Conservation (phyloP, 768 basidiomycete species). For the Chalciporus piperatus region DNA sequence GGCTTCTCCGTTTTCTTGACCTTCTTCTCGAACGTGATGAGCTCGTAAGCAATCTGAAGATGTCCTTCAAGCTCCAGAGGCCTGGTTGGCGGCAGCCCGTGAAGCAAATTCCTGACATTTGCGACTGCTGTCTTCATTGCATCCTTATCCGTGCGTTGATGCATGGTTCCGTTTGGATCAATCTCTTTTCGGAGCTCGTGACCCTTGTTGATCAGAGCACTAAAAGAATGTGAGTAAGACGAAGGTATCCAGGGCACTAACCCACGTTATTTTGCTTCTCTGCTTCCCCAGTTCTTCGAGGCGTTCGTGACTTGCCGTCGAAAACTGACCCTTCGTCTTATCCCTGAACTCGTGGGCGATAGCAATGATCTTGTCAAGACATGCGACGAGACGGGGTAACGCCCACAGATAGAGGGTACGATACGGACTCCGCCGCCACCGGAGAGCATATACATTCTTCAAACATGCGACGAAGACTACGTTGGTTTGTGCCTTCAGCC, state of each 20-base stretch:
- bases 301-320: slow-evolving; percentile 28
- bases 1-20: slow-evolving; percentile 16
- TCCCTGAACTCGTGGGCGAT: slow-evolving; percentile 30
- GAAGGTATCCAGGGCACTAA: too few relatives aligned
- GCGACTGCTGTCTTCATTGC: slow-evolving; percentile 28
- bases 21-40: slow-evolving; percentile 29
- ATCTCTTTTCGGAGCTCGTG: slow-evolving; percentile 30
- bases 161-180: slow-evolving; percentile 30
- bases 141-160: slow-evolving; percentile 26
- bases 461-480: slow-evolving; percentile 29
- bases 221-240: too few relatives aligned
- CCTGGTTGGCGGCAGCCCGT: slow-evolving; percentile 19
- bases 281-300: slow-evolving; percentile 34
- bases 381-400: slow-evolving; percentile 41
- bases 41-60: slow-evolving; percentile 31
- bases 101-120: slow-evolving; percentile 29
- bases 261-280: slow-evolving; percentile 24
- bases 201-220: slow-evolving; percentile 22
- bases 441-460: slow-evolving; percentile 22
- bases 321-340: slow-evolving; percentile 31
- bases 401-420: slow-evolving; percentile 34
- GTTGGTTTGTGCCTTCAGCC: slow-evolving; percentile 18
- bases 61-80: slow-evolving; percentile 21
- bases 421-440: slow-evolving; percentile 33
- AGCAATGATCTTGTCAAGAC: slow-evolving; percentile 35